These are phyloP conservation scores for Trapa bicornis DNA, from an alignment of 345 rosid genomes.

Conservation along the genomic window DNA sequence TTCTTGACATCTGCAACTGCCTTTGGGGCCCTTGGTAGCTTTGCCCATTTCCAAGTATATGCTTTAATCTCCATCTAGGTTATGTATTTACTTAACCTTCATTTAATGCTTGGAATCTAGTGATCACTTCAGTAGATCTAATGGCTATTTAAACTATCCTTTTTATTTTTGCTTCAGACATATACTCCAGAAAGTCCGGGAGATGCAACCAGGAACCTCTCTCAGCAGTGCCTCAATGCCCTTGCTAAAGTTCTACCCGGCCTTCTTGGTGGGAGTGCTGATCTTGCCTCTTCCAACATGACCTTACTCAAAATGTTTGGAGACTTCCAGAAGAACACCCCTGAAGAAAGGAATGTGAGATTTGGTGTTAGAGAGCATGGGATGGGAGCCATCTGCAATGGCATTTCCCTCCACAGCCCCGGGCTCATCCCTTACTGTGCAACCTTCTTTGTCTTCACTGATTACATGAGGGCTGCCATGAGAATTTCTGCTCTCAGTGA, in stretches of 20 bases:
- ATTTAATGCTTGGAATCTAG: not conserved
- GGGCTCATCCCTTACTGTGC: constrained; percentile 96
- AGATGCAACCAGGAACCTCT: constrained; percentile 93
- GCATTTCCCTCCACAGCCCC: constrained; percentile 83
- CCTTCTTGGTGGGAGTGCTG: constrained; percentile 97
- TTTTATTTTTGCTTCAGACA: constrained; percentile 26
- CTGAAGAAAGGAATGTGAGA: constrained; percentile 83
- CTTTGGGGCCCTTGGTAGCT: not conserved
- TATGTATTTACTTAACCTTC: not conserved
- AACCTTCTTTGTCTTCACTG: constrained; percentile 98
- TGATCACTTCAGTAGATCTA: not conserved
- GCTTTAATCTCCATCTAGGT: not conserved
- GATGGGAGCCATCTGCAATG: constrained; percentile 96
- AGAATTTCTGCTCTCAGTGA: constrained; percentile 79
- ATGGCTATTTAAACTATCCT: not conserved
- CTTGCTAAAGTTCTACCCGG: constrained; percentile 78
- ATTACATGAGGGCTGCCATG: constrained; percentile 99
- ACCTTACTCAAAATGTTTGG: constrained; percentile 83
- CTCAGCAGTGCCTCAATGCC: constrained; percentile 82
- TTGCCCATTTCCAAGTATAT: not conserved
- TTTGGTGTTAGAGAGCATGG: constrained; percentile 98
- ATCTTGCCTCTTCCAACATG: constrained; percentile 99
- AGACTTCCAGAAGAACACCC: constrained; percentile 82
- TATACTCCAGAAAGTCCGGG: constrained; percentile 85
- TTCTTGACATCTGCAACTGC: not conserved